Evolutionary conservation across 176 grass and related monocot genomes (phyloP).

Genomic region (Oryza rufipogon): DNA sequence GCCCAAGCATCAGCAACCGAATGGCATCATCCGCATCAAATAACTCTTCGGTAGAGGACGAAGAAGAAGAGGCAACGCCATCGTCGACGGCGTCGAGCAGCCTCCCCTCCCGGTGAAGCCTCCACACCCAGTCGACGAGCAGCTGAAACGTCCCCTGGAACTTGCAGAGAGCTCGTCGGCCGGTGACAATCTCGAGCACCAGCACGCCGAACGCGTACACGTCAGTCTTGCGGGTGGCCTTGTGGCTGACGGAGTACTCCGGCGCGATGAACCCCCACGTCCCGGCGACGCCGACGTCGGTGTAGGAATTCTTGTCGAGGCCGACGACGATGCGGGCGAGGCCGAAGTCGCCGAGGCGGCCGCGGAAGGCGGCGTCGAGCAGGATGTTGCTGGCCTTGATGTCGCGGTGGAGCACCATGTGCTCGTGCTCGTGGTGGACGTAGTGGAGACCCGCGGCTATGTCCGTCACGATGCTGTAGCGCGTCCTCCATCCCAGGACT

Average conservation of each 20-base stretch:
- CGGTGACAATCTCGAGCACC: slow-evolving; percentile 12
- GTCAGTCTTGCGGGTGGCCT: slow-evolving; percentile 29
- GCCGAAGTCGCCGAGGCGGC: slow-evolving; percentile 30
- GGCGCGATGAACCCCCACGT: slow-evolving; percentile 38
- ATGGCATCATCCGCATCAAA: background rate
- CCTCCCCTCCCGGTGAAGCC: slow-evolving; percentile 6
- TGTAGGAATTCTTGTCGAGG: background rate
- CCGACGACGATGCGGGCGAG: slow-evolving; percentile 3
- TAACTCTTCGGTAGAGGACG: background rate
- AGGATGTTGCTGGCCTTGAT: slow-evolving; percentile 19
- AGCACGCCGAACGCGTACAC: slow-evolving; percentile 25
- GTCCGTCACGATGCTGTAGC: background rate
- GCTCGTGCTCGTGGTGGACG: slow-evolving; percentile 32
- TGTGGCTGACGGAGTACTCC: background rate
- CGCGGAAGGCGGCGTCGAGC: background rate
- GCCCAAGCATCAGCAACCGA: background rate
- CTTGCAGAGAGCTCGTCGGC: background rate
- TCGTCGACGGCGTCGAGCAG: background rate
- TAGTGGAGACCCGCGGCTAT: slow-evolving; percentile 16
- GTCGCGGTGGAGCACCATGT: slow-evolving; percentile 25
- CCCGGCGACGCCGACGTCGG: background rate
- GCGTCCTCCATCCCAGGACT: background rate
- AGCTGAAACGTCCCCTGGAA: background rate
- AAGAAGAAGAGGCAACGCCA: background rate
- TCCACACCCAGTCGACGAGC: slow-evolving; percentile 21